Conservation (phyloP, 176 grass and related monocot genomes). For the sorghum (Sorghum bicolor) region Sorghum_bicolor_NCBIv3 NC_012870.2:72338501-72339000, state of each 20-base stretch:
- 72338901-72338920: neutral
- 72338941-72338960: neutral
- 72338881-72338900: neutral
- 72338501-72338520: too few relatives aligned
- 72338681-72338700: neutral
- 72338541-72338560: too few relatives aligned
- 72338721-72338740: neutral
- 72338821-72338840: neutral
- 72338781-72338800: neutral
- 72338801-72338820: neutral
- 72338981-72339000: neutral
- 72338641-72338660: neutral
- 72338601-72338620: too few relatives aligned
- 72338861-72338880: neutral
- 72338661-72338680: neutral
- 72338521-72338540: too few relatives aligned
- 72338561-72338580: too few relatives aligned
- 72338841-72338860: neutral
- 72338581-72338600: too few relatives aligned
- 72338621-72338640: neutral
- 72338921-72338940: too few relatives aligned
- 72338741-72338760: too few relatives aligned
- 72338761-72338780: neutral
- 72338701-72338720: neutral
- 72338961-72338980: neutral